Conservation (phyloP, 129 eudicot species). For the Ambrosia trifida region DNA sequence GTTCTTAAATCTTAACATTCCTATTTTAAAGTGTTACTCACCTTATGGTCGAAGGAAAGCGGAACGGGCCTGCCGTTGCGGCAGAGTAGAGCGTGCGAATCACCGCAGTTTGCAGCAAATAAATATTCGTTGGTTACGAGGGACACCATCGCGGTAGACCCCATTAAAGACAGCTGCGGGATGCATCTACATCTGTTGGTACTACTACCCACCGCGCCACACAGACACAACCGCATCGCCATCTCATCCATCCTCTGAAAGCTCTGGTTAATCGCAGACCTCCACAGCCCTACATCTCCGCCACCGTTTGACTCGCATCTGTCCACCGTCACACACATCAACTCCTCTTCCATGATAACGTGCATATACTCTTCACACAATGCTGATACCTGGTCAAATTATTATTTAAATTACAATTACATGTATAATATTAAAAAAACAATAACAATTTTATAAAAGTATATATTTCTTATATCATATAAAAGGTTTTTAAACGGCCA, state of each 20-base stretch:
- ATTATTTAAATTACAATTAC: neutral
- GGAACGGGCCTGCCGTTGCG: constrained; percentile 39
- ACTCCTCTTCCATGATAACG: constrained; percentile 44
- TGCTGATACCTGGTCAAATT: constrained; percentile 42
- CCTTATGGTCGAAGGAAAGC: constrained; percentile 59
- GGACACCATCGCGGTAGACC: constrained; percentile 55
- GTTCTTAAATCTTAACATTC: neutral
- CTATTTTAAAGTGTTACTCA: neutral
- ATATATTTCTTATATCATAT: no score
- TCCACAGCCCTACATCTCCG: constrained; percentile 35
- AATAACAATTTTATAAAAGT: no score
- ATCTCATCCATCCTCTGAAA: constrained; percentile 46
- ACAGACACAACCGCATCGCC: constrained; percentile 33
- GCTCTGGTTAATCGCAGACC: constrained; percentile 23
- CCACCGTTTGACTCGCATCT: neutral
- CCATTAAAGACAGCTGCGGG: constrained; percentile 21
- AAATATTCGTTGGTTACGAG: constrained; percentile 27
- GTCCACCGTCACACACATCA: constrained; percentile 27
- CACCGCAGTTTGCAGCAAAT: constrained; percentile 52
- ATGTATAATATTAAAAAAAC: no score
- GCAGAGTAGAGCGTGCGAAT: constrained; percentile 50
- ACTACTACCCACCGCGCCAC: constrained; percentile 10
- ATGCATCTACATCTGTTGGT: constrained; percentile 30
- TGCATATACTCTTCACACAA: constrained; percentile 52
- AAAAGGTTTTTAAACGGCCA: no score